Evolutionary conservation across 331 rosid genomes (phyloP), one percentile per base, ranked within the genome.

Genomic region (Pyrus hybrid): DNA sequence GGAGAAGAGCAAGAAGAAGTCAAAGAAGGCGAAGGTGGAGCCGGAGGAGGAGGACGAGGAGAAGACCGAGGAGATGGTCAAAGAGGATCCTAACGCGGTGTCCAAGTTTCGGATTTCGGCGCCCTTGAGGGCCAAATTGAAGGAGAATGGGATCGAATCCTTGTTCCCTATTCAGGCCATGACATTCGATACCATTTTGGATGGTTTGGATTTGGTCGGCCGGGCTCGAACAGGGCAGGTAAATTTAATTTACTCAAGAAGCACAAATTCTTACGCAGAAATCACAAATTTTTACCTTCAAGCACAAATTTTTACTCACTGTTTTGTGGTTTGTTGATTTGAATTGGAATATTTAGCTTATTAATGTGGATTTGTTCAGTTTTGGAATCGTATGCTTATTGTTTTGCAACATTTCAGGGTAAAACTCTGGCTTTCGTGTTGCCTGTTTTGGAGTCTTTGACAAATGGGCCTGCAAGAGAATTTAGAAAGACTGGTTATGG

Each of bases 211-310:
- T 83, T 75, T 93, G 88, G 97, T 93, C 16, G 98, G 98, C 28
- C 87, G 98, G 45, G 98, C 98, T 37, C 91, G 97, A 33, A 93
- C 97, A 0, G 98, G 98, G 20, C 98, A 93, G 98, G 98, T 93
- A 70, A 22, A 65, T 65, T 32, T 65, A 32, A 58, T 21, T 58
- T 23, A 58, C 64, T 8, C 20, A 28, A 4, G 11, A 9, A 65
- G 26, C 47, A 13, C 3, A n/a, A 14, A 2, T 51, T 57, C 3
- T 5, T 28, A 18, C 60, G 1, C 25, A 23, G 0, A 26, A 7
- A 62, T 18, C 35, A 6, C 4, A 11, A 6, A 17, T 54, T 47
- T 18, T 2, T 29, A 51, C 35, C 25, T 1, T 1, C 5, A 7
- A 62, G 35, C 35, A 10, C 6, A 3, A 8, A 7, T 16, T 67